These are phyloP conservation scores for Ganoderma multipileum DNA, from an alignment of 1,284 basidiomycete species.

Conservation along the genomic window DNA sequence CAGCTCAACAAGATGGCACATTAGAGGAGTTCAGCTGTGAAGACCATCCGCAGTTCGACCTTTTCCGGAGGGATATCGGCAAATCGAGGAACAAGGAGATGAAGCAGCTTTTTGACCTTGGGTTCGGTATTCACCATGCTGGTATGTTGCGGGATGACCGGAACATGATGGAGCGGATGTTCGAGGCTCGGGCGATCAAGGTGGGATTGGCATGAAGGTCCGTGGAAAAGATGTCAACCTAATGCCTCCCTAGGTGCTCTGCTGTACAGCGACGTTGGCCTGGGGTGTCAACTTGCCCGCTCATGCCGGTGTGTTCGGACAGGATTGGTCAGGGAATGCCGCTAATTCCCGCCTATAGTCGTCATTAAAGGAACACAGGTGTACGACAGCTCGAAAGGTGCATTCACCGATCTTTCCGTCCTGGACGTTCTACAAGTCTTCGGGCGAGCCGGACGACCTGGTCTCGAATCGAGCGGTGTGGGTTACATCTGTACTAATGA, in stretches of 20 bases:
- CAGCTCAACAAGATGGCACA: conserved; percentile 77
- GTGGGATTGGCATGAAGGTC: conserved; percentile 45
- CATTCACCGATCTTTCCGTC: conserved; percentile 93
- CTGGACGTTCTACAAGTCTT: conserved; percentile 98
- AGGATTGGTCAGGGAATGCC: neutral
- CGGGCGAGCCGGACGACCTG: conserved; percentile 96
- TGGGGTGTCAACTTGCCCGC: conserved; percentile 99
- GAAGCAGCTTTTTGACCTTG: conserved; percentile 92
- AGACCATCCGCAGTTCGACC: conserved; percentile 78
- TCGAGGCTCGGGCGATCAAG: conserved; percentile 91
- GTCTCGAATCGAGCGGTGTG: conserved; percentile 94
- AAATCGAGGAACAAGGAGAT: conserved; percentile 94
- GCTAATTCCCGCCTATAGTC: conserved; percentile 51
- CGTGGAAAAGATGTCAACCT: conserved; percentile 2
- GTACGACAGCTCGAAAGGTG: conserved; percentile 89
- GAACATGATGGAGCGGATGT: conserved; percentile 96
- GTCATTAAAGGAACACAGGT: conserved; percentile 99
- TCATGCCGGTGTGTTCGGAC: conserved; percentile 77
- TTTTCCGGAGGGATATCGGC: conserved; percentile 82
- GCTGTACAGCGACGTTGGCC: conserved; percentile 97
- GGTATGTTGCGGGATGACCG: conserved; percentile 97
- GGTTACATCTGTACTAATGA: conserved; percentile 96
- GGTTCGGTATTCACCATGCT: conserved; percentile 98
- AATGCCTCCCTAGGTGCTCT: conserved; percentile 76
- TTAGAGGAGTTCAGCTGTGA: conserved; percentile 82